A percentile compares a stretch with the other conserved stretches of the same genome.
Evolutionary conservation across 257 asterid species (phyloP).

Genomic region (Mitragyna speciosa): DNA sequence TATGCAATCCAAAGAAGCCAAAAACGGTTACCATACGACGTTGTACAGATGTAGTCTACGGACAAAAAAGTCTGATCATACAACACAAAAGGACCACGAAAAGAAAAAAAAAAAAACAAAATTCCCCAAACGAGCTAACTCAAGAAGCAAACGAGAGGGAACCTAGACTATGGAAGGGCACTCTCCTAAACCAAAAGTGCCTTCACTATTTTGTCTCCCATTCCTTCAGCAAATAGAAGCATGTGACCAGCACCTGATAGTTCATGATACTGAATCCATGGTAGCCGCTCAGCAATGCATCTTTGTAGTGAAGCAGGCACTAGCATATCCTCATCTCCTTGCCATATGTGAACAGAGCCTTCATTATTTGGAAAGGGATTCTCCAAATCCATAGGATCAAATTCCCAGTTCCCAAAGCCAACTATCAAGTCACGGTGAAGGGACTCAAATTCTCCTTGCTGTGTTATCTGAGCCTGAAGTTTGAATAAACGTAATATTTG

Average conservation of each 20-base stretch:
- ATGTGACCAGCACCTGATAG: constrained; percentile 72
- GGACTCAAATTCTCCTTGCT: constrained; percentile 79
- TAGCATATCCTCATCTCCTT: constrained; percentile 70
- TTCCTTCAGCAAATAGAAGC: constrained; percentile 59
- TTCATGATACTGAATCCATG: constrained; percentile 87
- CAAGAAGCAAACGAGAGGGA: neutral
- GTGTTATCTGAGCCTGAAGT: constrained; percentile 47
- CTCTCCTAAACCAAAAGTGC: constrained; percentile 43
- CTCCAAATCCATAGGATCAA: constrained; percentile 66
- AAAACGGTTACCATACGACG: neutral
- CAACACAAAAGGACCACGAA: neutral
- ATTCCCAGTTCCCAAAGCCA: constrained; percentile 83
- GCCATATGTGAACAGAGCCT: constrained; percentile 79
- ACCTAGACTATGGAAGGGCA: constrained; percentile 1
- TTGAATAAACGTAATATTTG: neutral
- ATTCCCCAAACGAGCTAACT: neutral
- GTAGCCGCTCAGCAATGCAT: constrained; percentile 55
- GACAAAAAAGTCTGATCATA: neutral
- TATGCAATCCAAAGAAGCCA: neutral
- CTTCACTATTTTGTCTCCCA: constrained; percentile 46
- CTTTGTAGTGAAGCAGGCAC: constrained; percentile 69
- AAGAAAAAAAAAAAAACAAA: neutral
- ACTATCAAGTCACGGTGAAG: constrained; percentile 65
- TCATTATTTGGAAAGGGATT: constrained; percentile 55
- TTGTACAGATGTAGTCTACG: neutral